Evolutionary conservation across 2,329 filamentous ascomycete species (phyloP), one percentile per base, ranked within the genome.

Genomic region (Fusarium sp.): DNA sequence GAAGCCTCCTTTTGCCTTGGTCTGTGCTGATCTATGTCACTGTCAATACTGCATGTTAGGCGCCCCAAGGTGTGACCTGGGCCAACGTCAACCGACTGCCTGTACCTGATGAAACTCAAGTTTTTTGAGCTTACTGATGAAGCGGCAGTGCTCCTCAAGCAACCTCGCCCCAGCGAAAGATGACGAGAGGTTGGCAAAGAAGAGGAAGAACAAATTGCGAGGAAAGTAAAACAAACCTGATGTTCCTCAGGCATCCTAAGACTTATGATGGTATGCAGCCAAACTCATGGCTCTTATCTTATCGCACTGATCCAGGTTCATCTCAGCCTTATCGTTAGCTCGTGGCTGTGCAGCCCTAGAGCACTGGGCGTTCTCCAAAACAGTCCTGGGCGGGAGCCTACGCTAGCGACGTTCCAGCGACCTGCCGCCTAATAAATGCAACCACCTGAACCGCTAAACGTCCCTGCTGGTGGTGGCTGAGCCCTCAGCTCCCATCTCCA

Each of bases 381-480:
- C n/a, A n/a, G n/a, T n/a, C n/a, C n/a, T n/a, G n/a, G n/a, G n/a
- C n/a, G n/a, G n/a, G n/a, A n/a, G n/a, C n/a, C n/a, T n/a, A n/a
- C n/a, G n/a, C n/a, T n/a, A n/a, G n/a, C n/a, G n/a, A n/a, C n/a
- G n/a, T n/a, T 20, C 32, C 23, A 32, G 25, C 48, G n/a, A 54
- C n/a, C n/a, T n/a, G n/a, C 7, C 32, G 18, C 43, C 59, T 39
- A 57, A 43, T n/a, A n/a, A n/a, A n/a, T 14, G 25, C 16, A 18
- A 27, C 37, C 27, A 30, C 45, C n/a, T 30, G 23, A 64, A 64
- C 61, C 48, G 35, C 39, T 56, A 30, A 61, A 59, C 64, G 54
- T 25, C 64, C 60, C 45, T 45, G 7, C 20, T 67, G 50, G 66
- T 11, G 32, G 72, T 70, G 72, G 70, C 73, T 43, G 58, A 62